phyloP scores from a whole-genome alignment of 257 asterid genomes.

The Solanum chiquidenum region DNA sequence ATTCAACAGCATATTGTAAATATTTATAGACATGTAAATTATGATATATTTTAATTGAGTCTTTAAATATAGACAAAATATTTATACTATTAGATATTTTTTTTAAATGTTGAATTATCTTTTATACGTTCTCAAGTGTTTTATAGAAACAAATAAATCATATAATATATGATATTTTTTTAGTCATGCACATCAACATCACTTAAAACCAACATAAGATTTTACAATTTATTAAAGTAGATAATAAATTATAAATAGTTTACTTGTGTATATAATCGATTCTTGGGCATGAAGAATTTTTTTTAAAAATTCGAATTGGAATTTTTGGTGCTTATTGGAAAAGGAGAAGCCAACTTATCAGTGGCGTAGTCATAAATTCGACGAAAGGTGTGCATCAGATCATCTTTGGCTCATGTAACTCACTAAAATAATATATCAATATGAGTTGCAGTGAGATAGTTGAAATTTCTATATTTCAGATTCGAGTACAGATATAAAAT shows the following conservation, averaged over 20 bases:
- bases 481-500: not conserved
- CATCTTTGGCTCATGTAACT: no score
- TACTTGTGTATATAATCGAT: no score
- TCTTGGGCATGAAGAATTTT: not conserved
- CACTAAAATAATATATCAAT: no score
- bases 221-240: no score
- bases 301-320: not conserved
- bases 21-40: no score
- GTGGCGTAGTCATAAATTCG: no score
- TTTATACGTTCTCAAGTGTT: not conserved
- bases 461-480: not conserved
- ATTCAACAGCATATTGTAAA: no score
- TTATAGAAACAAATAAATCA: not conserved
- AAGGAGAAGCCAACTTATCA: not conserved
- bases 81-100: not conserved
- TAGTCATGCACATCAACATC: not conserved
- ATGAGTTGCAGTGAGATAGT: no score
- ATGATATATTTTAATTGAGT: not conserved
- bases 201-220: no score
- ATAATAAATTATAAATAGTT: no score
- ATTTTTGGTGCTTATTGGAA: not conserved
- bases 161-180: not conserved
- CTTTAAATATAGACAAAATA: not conserved
- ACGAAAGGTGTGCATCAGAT: not conserved
- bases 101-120: not conserved